These are phyloP conservation scores for Phalaenopsis equestris DNA, from an alignment of 106 monocot species.

Conservation along the genomic window DNA sequence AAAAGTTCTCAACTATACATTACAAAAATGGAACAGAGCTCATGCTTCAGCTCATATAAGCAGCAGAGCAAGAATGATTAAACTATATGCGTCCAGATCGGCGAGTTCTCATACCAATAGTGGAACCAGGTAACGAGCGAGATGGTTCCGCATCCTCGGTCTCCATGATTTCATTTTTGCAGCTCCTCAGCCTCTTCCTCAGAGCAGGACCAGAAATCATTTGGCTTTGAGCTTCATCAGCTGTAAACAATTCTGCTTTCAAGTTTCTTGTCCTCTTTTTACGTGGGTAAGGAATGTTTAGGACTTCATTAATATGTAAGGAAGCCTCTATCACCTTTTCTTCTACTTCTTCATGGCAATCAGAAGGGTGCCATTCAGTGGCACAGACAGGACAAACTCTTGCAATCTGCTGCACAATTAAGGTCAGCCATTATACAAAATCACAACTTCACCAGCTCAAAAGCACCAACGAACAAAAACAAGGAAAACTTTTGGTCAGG, in stretches of 20 bases:
- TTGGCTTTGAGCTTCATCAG: background rate
- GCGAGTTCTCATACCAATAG: background rate
- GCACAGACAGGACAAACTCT: constrained; percentile 68
- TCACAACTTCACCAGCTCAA: background rate
- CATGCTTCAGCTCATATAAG: background rate
- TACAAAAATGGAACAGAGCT: background rate
- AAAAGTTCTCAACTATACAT: background rate
- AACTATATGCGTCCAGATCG: background rate
- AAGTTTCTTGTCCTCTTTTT: constrained; percentile 16
- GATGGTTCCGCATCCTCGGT: background rate
- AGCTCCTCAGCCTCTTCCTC: constrained; percentile 10
- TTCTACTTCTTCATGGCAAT: constrained; percentile 22
- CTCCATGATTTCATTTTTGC: constrained; percentile 12
- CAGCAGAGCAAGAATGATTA: background rate
- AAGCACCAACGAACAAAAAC: background rate
- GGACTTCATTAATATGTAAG: constrained; percentile 11
- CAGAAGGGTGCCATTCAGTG: constrained; percentile 40
- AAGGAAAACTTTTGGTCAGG: background rate
- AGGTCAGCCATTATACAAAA: background rate
- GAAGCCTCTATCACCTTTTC: constrained; percentile 9
- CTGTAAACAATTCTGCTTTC: constrained; percentile 25
- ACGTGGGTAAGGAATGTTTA: background rate
- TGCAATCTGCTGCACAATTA: constrained; percentile 25
- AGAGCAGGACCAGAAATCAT: background rate
- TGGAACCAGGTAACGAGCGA: too few relatives aligned